phyloP scores from a whole-genome alignment of 768 basidiomycete species.

The Mycena latifolia region DNA sequence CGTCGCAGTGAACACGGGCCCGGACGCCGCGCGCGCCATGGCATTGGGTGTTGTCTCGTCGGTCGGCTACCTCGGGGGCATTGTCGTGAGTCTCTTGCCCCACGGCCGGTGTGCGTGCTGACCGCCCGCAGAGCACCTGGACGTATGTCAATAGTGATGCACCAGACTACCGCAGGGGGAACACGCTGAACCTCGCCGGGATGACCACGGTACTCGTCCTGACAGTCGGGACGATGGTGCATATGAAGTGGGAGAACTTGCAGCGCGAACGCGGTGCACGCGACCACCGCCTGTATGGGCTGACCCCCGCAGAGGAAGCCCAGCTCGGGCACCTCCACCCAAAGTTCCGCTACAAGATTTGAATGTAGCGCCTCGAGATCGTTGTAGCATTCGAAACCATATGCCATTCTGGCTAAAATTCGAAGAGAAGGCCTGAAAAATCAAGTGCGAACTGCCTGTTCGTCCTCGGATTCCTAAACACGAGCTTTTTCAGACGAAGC shows the following conservation, averaged over 20 bases:
- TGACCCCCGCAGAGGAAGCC: background rate
- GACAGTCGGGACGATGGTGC: background rate
- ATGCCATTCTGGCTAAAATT: no score
- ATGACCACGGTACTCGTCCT: slow-evolving; percentile 2
- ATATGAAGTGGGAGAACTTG: slow-evolving; percentile 21
- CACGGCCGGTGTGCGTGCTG: no score
- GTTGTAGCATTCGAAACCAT: no score
- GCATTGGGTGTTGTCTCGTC: slow-evolving; percentile 16
- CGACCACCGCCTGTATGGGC: slow-evolving; percentile 9
- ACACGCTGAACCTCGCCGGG: slow-evolving; percentile 14
- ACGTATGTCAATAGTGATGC: slow-evolving; percentile 11
- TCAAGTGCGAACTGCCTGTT: no score
- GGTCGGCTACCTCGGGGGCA: slow-evolving; percentile 15
- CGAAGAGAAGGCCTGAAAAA: no score
- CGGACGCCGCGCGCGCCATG: slow-evolving; percentile 14
- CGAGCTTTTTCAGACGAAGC: no score
- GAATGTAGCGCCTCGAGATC: no score
- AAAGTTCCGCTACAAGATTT: background rate
- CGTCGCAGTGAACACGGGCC: slow-evolving; percentile 15
- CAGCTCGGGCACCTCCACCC: slow-evolving; percentile 4
- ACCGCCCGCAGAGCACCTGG: slow-evolving; percentile 3
- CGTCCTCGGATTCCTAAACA: no score
- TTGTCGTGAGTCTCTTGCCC: background rate
- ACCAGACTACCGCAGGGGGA: slow-evolving; percentile 9
- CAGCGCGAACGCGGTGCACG: slow-evolving; percentile 5